phyloP scores from a whole-genome alignment of 257 asterid genomes.

The Paraleonurus japonicus region DNA sequence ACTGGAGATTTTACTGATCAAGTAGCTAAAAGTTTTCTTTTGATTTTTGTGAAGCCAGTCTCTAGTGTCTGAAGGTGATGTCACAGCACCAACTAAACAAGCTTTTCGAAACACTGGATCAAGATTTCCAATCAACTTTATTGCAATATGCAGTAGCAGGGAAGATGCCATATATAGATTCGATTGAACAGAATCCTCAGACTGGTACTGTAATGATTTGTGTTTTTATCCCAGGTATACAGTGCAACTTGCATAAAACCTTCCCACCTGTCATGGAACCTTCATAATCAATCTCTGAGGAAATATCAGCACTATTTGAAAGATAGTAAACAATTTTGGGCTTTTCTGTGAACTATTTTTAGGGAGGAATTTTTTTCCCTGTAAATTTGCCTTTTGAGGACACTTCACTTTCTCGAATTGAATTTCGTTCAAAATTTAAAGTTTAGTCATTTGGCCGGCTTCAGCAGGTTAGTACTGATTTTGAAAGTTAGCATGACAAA shows the following conservation, averaged over 20 bases:
- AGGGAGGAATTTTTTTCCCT: too few relatives aligned
- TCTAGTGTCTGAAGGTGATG: constrained; percentile 30
- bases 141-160: constrained; percentile 54
- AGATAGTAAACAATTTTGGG: background rate
- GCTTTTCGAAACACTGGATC: constrained; percentile 69
- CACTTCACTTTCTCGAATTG: too few relatives aligned
- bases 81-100: constrained; percentile 64
- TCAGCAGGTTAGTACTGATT: too few relatives aligned
- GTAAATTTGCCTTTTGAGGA: too few relatives aligned
- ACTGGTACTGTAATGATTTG: constrained; percentile 18
- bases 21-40: constrained; percentile 38
- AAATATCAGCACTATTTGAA: background rate
- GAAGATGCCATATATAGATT: constrained; percentile 31
- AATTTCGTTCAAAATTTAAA: too few relatives aligned
- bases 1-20: constrained; percentile 38
- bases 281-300: constrained; percentile 6
- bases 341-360: background rate
- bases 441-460: too few relatives aligned
- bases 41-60: constrained; percentile 46
- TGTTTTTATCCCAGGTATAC: constrained; percentile 50
- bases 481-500: too few relatives aligned
- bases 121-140: constrained; percentile 51
- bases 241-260: constrained; percentile 72
- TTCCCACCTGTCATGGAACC: constrained; percentile 68
- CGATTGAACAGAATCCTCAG: constrained; percentile 26